A percentile compares a stretch with the other conserved stretches of the same genome.
Conservation (phyloP, 129 eudicot genomes). For the Saposhnikovia divaricata region DNA sequence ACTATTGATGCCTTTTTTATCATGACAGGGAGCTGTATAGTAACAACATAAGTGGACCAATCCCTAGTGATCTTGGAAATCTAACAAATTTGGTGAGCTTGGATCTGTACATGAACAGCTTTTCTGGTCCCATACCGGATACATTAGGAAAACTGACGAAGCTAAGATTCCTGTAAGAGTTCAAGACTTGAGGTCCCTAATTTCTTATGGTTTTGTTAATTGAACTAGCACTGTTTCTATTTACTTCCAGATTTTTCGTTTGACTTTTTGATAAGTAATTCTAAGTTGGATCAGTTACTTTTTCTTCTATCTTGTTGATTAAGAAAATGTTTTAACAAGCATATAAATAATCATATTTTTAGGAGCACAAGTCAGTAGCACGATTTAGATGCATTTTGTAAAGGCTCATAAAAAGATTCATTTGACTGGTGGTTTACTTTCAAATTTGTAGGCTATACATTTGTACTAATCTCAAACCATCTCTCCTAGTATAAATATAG, state of each 20-base stretch:
- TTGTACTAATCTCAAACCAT: no score
- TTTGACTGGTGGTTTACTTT: no score
- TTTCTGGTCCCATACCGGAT: constrained; percentile 77
- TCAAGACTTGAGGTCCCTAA: constrained; percentile 12
- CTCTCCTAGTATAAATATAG: no score
- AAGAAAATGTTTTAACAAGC: no score
- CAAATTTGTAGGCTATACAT: no score
- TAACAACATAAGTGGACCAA: constrained; percentile 77
- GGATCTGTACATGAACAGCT: constrained; percentile 83
- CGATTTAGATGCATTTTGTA: no score
- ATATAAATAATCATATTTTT: no score
- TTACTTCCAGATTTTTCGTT: not conserved
- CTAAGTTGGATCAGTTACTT: no score
- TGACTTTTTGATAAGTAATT: not conserved
- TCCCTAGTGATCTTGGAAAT: constrained; percentile 79
- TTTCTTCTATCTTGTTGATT: no score
- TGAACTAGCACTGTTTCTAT: not conserved
- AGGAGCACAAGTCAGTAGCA: no score
- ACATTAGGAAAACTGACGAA: constrained; percentile 67
- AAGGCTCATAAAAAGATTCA: no score
- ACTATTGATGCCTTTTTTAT: not conserved
- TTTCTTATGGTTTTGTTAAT: not conserved
- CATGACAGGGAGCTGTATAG: constrained; percentile 78
- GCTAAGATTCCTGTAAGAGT: constrained; percentile 67
- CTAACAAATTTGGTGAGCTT: constrained; percentile 83